Percentiles rank a stretch among this genome's conserved stretches.
phyloP scores from a whole-genome alignment of 768 basidiomycete genomes.

The Serendipita sp. region DNA sequence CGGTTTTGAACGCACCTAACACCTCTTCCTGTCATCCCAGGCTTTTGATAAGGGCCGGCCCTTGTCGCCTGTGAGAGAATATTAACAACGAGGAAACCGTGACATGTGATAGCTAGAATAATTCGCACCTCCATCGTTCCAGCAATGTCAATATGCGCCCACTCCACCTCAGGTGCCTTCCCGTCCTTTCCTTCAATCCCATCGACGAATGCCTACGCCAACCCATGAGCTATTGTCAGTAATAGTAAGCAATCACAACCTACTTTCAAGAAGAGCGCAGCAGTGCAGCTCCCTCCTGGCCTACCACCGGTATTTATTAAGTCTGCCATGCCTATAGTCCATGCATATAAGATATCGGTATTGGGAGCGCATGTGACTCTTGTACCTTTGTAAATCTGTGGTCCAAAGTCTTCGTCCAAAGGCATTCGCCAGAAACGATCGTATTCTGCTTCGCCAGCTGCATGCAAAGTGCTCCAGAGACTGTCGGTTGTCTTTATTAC shows the following conservation, averaged over 20 bases:
- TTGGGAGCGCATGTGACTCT: not conserved
- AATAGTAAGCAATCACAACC: not conserved
- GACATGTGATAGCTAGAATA: not conserved
- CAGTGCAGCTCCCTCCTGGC: constrained; percentile 58
- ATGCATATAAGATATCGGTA: not conserved
- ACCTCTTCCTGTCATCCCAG: constrained; percentile 67
- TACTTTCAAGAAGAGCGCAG: constrained; percentile 67
- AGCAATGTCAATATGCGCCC: constrained; percentile 80
- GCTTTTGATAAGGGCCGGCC: constrained; percentile 44
- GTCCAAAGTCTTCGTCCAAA: constrained; percentile 62
- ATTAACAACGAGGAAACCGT: not conserved
- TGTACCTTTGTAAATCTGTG: constrained; percentile 41
- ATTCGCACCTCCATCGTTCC: constrained; percentile 48
- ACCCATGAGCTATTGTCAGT: not conserved
- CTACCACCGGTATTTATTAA: constrained; percentile 47
- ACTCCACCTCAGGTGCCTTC: constrained; percentile 39
- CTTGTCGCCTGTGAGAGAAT: constrained; percentile 27
- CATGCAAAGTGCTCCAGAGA: constrained; percentile 54
- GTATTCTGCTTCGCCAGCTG: constrained; percentile 55
- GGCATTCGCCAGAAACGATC: constrained; percentile 85
- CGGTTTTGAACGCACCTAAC: constrained; percentile 37
- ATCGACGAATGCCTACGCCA: constrained; percentile 41
- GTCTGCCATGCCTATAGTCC: not conserved
- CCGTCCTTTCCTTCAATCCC: constrained; percentile 52
- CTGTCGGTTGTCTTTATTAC: constrained; percentile 43